A percentile compares a stretch with the other conserved stretches of the same genome.
phyloP scores from a whole-genome alignment of 768 basidiomycete genomes.

The Pholiota microspora region DNA sequence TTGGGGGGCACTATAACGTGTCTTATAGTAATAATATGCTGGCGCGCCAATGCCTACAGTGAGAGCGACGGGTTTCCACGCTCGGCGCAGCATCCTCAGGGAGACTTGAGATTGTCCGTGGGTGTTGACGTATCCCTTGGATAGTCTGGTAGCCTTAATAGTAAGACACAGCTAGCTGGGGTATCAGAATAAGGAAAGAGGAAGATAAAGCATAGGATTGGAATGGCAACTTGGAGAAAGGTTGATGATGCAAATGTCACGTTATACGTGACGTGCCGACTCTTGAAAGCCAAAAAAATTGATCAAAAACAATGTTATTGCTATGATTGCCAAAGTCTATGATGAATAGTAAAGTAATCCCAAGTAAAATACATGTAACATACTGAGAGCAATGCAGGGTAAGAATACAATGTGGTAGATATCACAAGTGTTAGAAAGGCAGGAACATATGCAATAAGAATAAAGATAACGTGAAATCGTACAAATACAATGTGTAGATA shows the following conservation, averaged over 20 bases:
- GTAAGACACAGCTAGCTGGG: neutral
- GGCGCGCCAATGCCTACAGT: slow-evolving; percentile 55
- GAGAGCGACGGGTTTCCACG: slow-evolving; percentile 68
- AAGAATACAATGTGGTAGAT: neutral
- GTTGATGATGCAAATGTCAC: neutral
- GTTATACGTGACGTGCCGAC: neutral
- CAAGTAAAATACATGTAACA: too few relatives aligned
- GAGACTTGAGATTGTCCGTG: neutral
- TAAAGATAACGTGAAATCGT: neutral
- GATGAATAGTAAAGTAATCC: too few relatives aligned
- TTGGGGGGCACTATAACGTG: slow-evolving; percentile 37
- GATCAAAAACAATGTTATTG: too few relatives aligned
- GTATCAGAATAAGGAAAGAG: neutral
- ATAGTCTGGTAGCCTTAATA: neutral
- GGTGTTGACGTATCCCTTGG: neutral
- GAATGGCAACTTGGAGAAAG: neutral
- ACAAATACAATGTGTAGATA: neutral
- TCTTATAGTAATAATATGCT: slow-evolving; percentile 55
- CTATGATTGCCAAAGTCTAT: too few relatives aligned
- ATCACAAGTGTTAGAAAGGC: neutral
- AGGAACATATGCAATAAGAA: neutral
- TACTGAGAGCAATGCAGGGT: neutral
- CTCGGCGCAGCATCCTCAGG: slow-evolving; percentile 55
- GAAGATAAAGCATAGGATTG: neutral
- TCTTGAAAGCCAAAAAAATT: too few relatives aligned